Evolutionary conservation across 2,329 filamentous ascomycete species (phyloP).

Genomic region (Aspergillus chevalieri): DNA sequence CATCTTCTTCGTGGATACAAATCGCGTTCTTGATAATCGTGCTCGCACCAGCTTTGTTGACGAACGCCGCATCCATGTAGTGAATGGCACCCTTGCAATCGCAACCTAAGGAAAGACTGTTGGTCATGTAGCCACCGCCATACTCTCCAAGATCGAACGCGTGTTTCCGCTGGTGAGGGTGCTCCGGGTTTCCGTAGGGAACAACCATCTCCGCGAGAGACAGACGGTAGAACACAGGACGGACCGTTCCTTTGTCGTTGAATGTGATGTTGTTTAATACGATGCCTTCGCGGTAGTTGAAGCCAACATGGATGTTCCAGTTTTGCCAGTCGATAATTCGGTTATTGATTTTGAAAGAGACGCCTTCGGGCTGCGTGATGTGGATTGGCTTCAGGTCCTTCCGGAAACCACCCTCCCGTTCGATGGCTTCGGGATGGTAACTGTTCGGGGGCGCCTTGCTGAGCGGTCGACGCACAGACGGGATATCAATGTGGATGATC

Average conservation of each 20-base stretch:
- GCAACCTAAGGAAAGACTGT: constrained; percentile 41
- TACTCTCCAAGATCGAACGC: constrained; percentile 45
- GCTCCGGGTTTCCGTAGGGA: constrained; percentile 41
- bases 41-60: constrained; percentile 67
- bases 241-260: constrained; percentile 71
- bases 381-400: constrained; percentile 78
- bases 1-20: constrained; percentile 91
- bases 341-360: constrained; percentile 74
- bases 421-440: constrained; percentile 68
- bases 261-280: constrained; percentile 85
- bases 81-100: constrained; percentile 63
- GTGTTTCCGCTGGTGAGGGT: constrained; percentile 45
- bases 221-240: constrained; percentile 80
- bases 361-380: constrained; percentile 81
- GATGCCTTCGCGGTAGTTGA: constrained; percentile 90
- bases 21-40: constrained; percentile 87
- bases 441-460: constrained; percentile 68
- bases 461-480: constrained; percentile 67
- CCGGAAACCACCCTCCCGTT: constrained; percentile 68
- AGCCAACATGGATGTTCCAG: constrained; percentile 87
- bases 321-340: constrained; percentile 81
- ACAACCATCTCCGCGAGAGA: constrained; percentile 79
- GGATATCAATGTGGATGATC: constrained; percentile 79
- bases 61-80: constrained; percentile 83
- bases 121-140: constrained; percentile 45